Evolutionary conservation across 1,284 basidiomycete species (phyloP).

Genomic region (Malassezia yamatoensis): DNA sequence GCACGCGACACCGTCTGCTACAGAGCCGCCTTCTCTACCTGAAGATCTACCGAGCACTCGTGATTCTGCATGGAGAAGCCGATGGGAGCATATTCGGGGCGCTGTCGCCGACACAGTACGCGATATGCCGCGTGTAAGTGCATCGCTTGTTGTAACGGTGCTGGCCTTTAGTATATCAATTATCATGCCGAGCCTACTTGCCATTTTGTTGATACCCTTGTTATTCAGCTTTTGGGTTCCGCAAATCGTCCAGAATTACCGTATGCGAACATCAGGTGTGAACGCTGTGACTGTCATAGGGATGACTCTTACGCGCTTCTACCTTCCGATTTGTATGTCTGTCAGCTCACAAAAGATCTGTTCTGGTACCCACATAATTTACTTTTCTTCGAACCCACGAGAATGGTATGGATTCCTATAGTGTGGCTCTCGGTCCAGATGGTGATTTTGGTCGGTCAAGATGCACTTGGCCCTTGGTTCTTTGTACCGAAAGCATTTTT

Average conservation of each 20-base stretch:
- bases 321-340: constrained; percentile 32
- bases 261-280: constrained; percentile 25
- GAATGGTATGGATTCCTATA: constrained; percentile 31
- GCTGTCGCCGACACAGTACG: not conserved
- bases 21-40: not conserved
- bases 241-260: constrained; percentile 42
- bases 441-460: constrained; percentile 9
- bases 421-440: constrained; percentile 6
- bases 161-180: not conserved
- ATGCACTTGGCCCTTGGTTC: constrained; percentile 3
- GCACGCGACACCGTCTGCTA: not conserved
- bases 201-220: constrained; percentile 5
- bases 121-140: constrained; percentile 2
- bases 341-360: constrained; percentile 20
- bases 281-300: constrained; percentile 35
- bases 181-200: not conserved
- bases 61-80: not conserved
- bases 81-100: not conserved
- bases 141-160: not conserved
- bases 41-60: not conserved
- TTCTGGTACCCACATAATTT: constrained; percentile 39
- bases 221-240: constrained; percentile 31
- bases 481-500: constrained; percentile 7
- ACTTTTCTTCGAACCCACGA: constrained; percentile 33
- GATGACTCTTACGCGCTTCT: constrained; percentile 37